Conservation (phyloP, 2,329 filamentous ascomycete genomes). For the Rhytidhysteron rufulum region DNA sequence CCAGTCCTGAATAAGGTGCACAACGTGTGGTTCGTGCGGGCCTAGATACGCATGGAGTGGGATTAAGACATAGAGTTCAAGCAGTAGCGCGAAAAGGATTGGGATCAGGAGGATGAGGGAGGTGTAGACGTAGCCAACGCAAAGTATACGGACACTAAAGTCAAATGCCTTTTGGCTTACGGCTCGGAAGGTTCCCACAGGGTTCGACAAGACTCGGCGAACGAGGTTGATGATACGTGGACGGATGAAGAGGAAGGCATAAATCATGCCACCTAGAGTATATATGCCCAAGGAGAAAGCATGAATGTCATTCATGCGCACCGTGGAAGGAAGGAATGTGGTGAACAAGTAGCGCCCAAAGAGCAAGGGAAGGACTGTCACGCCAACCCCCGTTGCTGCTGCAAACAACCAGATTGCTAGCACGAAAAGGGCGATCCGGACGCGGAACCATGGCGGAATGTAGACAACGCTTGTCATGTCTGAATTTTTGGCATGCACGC, state of each 20-base stretch:
- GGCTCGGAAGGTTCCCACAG: constrained; percentile 20
- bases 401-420: constrained; percentile 91
- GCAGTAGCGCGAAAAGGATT: constrained; percentile 69
- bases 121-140: constrained; percentile 69
- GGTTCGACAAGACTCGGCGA: constrained; percentile 21
- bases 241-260: constrained; percentile 54
- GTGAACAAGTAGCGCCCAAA: constrained; percentile 79
- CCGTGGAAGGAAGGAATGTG: constrained; percentile 60
- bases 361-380: constrained; percentile 81
- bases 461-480: constrained; percentile 52
- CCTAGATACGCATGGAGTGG: constrained; percentile 73
- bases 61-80: constrained; percentile 85
- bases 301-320: constrained; percentile 86
- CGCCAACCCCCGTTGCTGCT: constrained; percentile 76
- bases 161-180: constrained; percentile 14
- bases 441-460: constrained; percentile 81
- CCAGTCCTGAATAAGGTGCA: constrained; percentile 91
- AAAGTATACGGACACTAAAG: constrained; percentile 36
- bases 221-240: constrained; percentile 18
- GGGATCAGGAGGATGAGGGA: constrained; percentile 77
- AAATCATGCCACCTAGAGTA: constrained; percentile 65
- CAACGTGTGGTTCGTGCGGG: constrained; percentile 57
- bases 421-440: constrained; percentile 80
- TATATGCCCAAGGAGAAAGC: constrained; percentile 91
- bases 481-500: constrained; percentile 31